Evolutionary conservation across 2,329 filamentous ascomycete species (phyloP).

Genomic region (Epicoccum nigrum): DNA sequence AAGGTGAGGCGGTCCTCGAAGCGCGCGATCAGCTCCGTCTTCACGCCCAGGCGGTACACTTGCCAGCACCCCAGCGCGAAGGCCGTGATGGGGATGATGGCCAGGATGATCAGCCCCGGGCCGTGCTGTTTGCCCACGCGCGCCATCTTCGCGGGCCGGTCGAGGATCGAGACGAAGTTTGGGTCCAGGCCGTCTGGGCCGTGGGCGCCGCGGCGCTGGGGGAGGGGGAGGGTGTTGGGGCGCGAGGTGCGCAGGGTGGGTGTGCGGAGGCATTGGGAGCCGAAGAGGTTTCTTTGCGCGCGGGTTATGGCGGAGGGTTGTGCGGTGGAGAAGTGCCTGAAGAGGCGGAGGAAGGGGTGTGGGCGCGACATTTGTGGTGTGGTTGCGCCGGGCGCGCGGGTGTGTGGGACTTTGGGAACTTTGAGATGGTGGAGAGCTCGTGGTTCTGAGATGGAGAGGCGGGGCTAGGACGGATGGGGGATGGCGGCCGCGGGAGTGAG

Average conservation of each 20-base stretch:
- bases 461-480: slow-evolving; percentile 21
- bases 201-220: slow-evolving; percentile 28
- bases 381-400: neutral
- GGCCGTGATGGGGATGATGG: slow-evolving; percentile 87
- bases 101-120: slow-evolving; percentile 79
- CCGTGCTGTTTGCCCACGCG: slow-evolving; percentile 77
- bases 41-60: slow-evolving; percentile 90
- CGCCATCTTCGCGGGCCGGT: slow-evolving; percentile 82
- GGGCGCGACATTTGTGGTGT: slow-evolving; percentile 40
- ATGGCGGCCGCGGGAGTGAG: slow-evolving; percentile 23
- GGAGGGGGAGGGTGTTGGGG: slow-evolving; percentile 10
- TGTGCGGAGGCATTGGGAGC: slow-evolving; percentile 46
- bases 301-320: slow-evolving; percentile 7
- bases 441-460: neutral
- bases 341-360: slow-evolving; percentile 42
- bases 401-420: no score
- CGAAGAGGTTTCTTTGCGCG: slow-evolving; percentile 22
- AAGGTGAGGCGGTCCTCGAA: slow-evolving; percentile 91
- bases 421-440: slow-evolving; percentile 2
- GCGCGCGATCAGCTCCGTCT: slow-evolving; percentile 87
- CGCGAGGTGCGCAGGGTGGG: slow-evolving; percentile 12
- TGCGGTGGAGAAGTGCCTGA: slow-evolving; percentile 36
- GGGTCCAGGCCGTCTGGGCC: slow-evolving; percentile 68
- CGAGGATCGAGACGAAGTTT: slow-evolving; percentile 82
- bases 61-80: slow-evolving; percentile 95